Evolutionary conservation across 768 basidiomycete species (phyloP).

Genomic region (Mycena chlorophos): DNA sequence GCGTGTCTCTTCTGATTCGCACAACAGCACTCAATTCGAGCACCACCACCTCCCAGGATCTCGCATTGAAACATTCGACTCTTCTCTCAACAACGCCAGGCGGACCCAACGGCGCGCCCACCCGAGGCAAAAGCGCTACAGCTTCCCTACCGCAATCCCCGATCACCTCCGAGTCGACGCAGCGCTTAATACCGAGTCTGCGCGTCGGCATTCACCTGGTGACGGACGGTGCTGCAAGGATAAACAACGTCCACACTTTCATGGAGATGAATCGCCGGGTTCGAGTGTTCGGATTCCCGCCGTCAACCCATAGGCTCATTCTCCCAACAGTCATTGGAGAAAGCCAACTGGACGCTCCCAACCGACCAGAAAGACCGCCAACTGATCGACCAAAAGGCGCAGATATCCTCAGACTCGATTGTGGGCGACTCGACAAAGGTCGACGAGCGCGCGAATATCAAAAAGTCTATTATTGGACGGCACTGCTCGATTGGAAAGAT

Average conservation of each 20-base stretch:
- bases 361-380: slow-evolving; percentile 61
- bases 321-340: slow-evolving; percentile 48
- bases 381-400: slow-evolving; percentile 77
- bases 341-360: slow-evolving; percentile 53
- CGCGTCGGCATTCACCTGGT: slow-evolving; percentile 62
- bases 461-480: slow-evolving; percentile 74
- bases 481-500: slow-evolving; percentile 85
- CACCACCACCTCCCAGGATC: slow-evolving; percentile 46
- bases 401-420: slow-evolving; percentile 80
- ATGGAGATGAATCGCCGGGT: slow-evolving; percentile 82
- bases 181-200: slow-evolving; percentile 44
- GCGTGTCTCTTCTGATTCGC: neutral
- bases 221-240: slow-evolving; percentile 61
- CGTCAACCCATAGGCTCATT: neutral
- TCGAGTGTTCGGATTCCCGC: slow-evolving; percentile 25
- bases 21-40: slow-evolving; percentile 47
- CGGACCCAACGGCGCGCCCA: slow-evolving; percentile 24
- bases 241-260: slow-evolving; percentile 76
- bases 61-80: slow-evolving; percentile 64
- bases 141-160: slow-evolving; percentile 50
- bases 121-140: slow-evolving; percentile 29
- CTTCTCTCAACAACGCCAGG: slow-evolving; percentile 30
- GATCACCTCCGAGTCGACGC: slow-evolving; percentile 38
- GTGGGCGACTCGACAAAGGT: slow-evolving; percentile 83
- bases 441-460: slow-evolving; percentile 77